A percentile compares a stretch with the other conserved stretches of the same genome.
These are phyloP conservation scores for Penicillium polonicum DNA, from an alignment of 2,329 filamentous ascomycete genomes.

Conservation along the genomic window DNA sequence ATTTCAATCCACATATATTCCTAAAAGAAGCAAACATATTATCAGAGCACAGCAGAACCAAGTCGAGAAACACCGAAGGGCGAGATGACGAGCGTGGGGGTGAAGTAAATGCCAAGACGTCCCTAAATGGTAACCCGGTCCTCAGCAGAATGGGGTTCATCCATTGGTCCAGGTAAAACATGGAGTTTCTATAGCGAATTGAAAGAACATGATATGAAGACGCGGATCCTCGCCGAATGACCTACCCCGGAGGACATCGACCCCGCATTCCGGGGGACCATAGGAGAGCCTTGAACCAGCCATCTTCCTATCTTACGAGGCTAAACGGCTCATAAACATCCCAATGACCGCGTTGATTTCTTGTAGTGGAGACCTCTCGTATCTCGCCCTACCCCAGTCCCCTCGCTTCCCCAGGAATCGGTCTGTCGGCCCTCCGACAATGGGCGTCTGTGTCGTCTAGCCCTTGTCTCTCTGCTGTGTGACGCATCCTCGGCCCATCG, in stretches of 20 bases:
- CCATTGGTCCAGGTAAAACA: background rate
- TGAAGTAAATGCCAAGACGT: conserved; percentile 3
- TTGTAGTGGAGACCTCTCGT: background rate
- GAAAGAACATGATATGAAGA: background rate
- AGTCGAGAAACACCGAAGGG: background rate
- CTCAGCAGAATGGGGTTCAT: background rate
- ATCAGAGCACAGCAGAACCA: background rate
- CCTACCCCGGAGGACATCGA: background rate
- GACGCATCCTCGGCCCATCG: conserved; percentile 22
- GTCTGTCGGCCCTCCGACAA: conserved; percentile 30
- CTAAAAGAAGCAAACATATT: background rate
- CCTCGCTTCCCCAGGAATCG: conserved; percentile 23
- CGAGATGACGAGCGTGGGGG: background rate
- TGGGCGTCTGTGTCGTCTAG: background rate
- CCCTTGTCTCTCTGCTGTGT: conserved; percentile 9
- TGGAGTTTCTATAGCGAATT: background rate
- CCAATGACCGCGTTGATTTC: background rate
- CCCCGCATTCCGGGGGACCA: conserved; percentile 1
- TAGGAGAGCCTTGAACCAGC: background rate
- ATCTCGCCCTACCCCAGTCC: conserved; percentile 12
- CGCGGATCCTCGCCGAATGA: background rate
- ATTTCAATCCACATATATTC: background rate
- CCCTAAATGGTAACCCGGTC: background rate
- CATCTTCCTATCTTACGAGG: background rate
- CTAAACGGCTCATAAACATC: background rate